Conservation (phyloP, 1,284 basidiomycete genomes). For the Ganoderma boninense region DNA sequence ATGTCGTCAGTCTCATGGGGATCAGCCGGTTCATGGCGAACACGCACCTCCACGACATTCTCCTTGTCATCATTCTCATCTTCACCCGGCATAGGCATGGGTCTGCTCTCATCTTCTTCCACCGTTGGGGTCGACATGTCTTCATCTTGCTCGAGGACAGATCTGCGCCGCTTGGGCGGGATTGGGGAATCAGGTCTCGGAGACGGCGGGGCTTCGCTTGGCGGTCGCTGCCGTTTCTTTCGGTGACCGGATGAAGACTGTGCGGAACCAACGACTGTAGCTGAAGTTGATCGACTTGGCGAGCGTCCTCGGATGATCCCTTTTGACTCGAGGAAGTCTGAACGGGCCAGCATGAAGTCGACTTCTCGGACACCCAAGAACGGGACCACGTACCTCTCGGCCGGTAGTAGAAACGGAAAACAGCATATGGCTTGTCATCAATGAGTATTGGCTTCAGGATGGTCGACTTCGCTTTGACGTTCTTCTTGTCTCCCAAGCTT, state of each 20-base stretch:
- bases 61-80: constrained; percentile 15
- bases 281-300: not conserved
- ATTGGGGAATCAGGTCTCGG: not conserved
- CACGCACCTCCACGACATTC: constrained; percentile 13
- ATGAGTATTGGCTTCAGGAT: constrained; percentile 22
- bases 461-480: constrained; percentile 17
- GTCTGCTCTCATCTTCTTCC: not conserved
- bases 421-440: constrained; percentile 28
- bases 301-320: constrained; percentile 19
- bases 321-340: constrained; percentile 25
- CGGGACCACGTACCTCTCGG: constrained; percentile 23
- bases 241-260: not conserved
- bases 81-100: not conserved
- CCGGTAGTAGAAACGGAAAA: constrained; percentile 31
- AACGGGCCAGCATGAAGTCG: not conserved
- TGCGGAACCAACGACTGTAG: not conserved
- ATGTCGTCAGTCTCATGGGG: not conserved
- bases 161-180: constrained; percentile 6
- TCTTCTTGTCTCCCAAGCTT: constrained; percentile 16
- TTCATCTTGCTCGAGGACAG: constrained; percentile 3
- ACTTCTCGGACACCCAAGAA: not conserved
- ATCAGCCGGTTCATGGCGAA: no score
- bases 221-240: constrained; percentile 10
- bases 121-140: not conserved
- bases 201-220: not conserved